These are phyloP conservation scores for Yamadazyma pseudoaaseri DNA, from an alignment of 1,139 yeast species.

Conservation along the genomic window DNA sequence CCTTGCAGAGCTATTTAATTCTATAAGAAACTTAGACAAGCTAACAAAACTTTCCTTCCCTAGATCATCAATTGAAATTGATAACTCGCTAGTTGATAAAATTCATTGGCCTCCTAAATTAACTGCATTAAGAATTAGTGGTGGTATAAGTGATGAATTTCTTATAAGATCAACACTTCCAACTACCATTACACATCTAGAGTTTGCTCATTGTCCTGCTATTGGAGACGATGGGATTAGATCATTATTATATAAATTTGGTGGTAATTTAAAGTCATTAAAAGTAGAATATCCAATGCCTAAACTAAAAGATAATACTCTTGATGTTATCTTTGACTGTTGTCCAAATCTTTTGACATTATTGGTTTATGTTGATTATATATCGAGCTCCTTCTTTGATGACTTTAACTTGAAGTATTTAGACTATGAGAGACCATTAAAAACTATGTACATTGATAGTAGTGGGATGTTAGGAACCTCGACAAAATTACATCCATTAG, in stretches of 20 bases:
- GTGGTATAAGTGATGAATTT: slow-evolving; percentile 85
- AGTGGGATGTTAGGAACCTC: slow-evolving; percentile 89
- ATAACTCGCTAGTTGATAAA: slow-evolving; percentile 42
- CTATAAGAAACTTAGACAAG: slow-evolving; percentile 60
- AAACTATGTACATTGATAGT: slow-evolving; percentile 68
- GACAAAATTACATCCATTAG: slow-evolving; percentile 81
- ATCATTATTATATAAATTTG: slow-evolving; percentile 59
- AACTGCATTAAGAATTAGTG: slow-evolving; percentile 73
- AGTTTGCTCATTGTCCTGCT: slow-evolving; percentile 85
- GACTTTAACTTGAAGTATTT: slow-evolving; percentile 52
- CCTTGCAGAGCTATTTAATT: slow-evolving; percentile 70
- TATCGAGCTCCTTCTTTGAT: slow-evolving; percentile 62
- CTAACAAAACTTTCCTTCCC: slow-evolving; percentile 85
- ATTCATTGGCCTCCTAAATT: slow-evolving; percentile 78
- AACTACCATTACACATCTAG: slow-evolving; percentile 61
- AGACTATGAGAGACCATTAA: slow-evolving; percentile 53
- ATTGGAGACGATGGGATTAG: slow-evolving; percentile 62
- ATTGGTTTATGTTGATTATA: slow-evolving; percentile 78
- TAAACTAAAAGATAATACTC: slow-evolving; percentile 60
- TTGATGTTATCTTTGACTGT: slow-evolving; percentile 68
- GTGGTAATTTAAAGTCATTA: slow-evolving; percentile 59
- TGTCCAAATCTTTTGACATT: slow-evolving; percentile 71
- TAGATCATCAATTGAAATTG: slow-evolving; percentile 78
- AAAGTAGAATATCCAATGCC: slow-evolving; percentile 90
- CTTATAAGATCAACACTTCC: slow-evolving; percentile 70